A percentile compares a stretch with the other conserved stretches of the same genome.
Conservation (phyloP, 306 rosid genomes). For the Cyamopsis tetragonoloba region DNA sequence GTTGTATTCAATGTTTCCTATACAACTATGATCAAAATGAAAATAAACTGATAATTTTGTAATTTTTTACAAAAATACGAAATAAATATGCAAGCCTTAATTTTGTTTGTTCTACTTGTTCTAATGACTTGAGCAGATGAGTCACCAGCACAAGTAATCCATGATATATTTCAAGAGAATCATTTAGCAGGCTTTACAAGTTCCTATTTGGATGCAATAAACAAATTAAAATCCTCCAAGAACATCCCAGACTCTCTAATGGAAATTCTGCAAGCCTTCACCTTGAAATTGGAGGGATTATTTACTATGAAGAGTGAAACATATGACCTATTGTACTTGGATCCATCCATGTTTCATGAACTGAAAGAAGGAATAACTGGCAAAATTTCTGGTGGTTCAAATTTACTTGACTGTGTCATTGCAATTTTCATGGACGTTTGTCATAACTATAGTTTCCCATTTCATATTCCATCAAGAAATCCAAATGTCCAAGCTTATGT, state of each 20-base stretch:
- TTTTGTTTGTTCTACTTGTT: neutral
- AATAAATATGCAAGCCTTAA: too few species aligned
- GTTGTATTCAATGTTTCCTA: too few species aligned
- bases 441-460: slow-evolving; percentile 36
- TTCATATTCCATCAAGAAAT: slow-evolving; percentile 34
- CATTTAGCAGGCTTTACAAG: slow-evolving; percentile 24
- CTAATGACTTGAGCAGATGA: slow-evolving; percentile 41
- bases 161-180: slow-evolving; percentile 25
- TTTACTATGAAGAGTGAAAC: slow-evolving; percentile 30
- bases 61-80: too few species aligned
- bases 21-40: too few species aligned
- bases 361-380: slow-evolving; percentile 31
- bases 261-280: slow-evolving; percentile 44
- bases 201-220: slow-evolving; percentile 13
- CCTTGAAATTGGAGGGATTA: slow-evolving; percentile 49
- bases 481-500: slow-evolving; percentile 31
- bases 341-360: slow-evolving; percentile 41
- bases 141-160: slow-evolving; percentile 6
- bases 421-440: slow-evolving; percentile 48
- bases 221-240: slow-evolving; percentile 21
- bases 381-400: slow-evolving; percentile 29
- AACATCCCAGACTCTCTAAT: slow-evolving; percentile 30
- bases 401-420: slow-evolving; percentile 46
- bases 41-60: too few species aligned
- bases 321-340: slow-evolving; percentile 33